Conservation (phyloP, 257 asterid species). For the Salvia rosmarinus region DNA sequence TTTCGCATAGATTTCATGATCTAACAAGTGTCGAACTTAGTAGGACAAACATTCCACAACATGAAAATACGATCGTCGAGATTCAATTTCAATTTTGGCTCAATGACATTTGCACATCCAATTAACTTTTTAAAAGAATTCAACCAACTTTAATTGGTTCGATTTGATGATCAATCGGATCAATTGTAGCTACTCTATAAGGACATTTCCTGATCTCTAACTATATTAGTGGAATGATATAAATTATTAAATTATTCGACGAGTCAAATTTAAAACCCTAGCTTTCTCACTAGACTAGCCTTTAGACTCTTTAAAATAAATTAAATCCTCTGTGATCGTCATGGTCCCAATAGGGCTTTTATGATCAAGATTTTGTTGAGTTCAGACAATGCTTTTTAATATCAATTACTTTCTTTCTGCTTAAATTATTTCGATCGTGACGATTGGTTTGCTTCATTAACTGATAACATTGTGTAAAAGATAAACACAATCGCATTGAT, state of each 20-base stretch:
- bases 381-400: background rate
- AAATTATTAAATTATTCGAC: background rate
- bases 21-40: too few relatives aligned
- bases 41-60: too few relatives aligned
- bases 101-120: too few relatives aligned
- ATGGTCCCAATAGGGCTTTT: conserved; percentile 3
- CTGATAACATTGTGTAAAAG: background rate
- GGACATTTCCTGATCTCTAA: background rate
- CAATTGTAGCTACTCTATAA: too few relatives aligned
- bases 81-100: too few relatives aligned
- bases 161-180: too few relatives aligned
- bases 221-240: background rate
- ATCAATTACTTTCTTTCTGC: too few relatives aligned
- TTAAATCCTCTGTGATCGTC: background rate
- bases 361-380: conserved; percentile 9
- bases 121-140: too few relatives aligned
- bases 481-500: conserved; percentile 11
- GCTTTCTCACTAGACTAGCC: conserved; percentile 13
- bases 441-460: background rate
- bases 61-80: too few relatives aligned
- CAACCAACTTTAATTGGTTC: too few relatives aligned
- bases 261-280: background rate
- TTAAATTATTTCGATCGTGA: background rate
- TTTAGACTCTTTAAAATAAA: background rate
- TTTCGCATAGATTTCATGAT: too few relatives aligned